Conservation (phyloP, 306 rosid genomes). For the Cicer chorassanicum region DNA sequence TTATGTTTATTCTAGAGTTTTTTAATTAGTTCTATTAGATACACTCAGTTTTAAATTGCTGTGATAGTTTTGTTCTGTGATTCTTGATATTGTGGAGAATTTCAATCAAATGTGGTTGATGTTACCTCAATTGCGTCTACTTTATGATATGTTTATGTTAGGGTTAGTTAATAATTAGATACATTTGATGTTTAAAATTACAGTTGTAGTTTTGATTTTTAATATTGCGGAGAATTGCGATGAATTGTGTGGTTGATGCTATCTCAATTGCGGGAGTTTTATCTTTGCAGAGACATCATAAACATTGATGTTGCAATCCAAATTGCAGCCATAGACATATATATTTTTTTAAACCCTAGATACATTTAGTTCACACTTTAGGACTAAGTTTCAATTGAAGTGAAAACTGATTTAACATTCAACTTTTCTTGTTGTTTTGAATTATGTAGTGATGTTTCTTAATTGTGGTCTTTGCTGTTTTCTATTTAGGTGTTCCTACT, state of each 20-base stretch:
- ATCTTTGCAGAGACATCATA: too few species aligned
- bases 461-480: too few species aligned
- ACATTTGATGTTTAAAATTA: not conserved
- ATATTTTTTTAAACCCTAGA: too few species aligned
- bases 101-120: not conserved
- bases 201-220: not conserved
- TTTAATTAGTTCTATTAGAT: not conserved
- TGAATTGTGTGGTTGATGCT: not conserved
- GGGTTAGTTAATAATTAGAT: not conserved
- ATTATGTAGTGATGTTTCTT: too few species aligned
- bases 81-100: not conserved
- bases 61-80: not conserved
- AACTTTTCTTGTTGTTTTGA: not conserved
- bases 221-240: not conserved
- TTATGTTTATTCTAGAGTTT: not conserved
- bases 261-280: not conserved
- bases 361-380: not conserved
- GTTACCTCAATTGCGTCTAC: not conserved
- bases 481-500: slow-evolving; percentile 44
- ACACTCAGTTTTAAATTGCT: not conserved
- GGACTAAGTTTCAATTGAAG: not conserved
- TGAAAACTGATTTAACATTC: slow-evolving; percentile 4
- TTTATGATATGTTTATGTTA: not conserved
- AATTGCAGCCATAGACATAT: too few species aligned
- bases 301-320: too few species aligned